phyloP scores from a whole-genome alignment of 2,329 filamentous ascomycete genomes.

The Colletotrichum gloeosporioides region DNA sequence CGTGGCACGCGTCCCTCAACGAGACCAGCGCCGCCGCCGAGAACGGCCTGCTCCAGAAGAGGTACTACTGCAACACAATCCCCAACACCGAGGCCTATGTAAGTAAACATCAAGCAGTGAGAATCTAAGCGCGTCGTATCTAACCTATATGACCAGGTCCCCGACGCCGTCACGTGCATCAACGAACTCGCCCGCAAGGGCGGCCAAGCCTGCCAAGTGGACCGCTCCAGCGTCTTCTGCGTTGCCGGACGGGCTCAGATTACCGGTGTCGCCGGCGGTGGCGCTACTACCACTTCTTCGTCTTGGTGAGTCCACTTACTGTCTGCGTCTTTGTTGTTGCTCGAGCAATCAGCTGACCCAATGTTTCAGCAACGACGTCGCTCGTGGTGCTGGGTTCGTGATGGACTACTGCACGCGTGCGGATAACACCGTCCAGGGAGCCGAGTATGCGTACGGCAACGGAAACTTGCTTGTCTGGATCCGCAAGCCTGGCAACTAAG shows the following conservation, averaged over 20 bases:
- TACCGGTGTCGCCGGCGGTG: not conserved
- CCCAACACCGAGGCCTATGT: not conserved
- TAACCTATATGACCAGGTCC: not conserved
- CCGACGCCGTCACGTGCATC: conserved; percentile 16
- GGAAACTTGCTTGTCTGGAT: conserved; percentile 5
- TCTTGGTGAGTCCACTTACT: not conserved
- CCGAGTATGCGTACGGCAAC: conserved; percentile 1
- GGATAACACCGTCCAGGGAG: conserved; percentile 14
- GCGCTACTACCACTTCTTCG: not conserved
- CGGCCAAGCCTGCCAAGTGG: not conserved
- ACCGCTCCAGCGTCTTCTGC: not conserved
- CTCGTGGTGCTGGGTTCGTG: conserved; percentile 9
- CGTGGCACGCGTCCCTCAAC: not conserved
- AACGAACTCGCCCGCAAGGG: conserved; percentile 10
- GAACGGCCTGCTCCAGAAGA: not conserved
- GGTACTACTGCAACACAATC: not conserved
- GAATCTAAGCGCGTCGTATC: not conserved
- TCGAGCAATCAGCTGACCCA: not conserved
- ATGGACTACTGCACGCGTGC: conserved; percentile 17
- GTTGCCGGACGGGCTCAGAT: not conserved
- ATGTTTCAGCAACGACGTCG: conserved; percentile 2
- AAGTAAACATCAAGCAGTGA: not conserved
- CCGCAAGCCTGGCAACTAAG: not conserved
- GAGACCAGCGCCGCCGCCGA: not conserved
- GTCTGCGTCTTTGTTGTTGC: not conserved